These are phyloP conservation scores for Aquanectria penicillioides DNA, from an alignment of 2,329 filamentous ascomycete species.

Conservation along the genomic window DNA sequence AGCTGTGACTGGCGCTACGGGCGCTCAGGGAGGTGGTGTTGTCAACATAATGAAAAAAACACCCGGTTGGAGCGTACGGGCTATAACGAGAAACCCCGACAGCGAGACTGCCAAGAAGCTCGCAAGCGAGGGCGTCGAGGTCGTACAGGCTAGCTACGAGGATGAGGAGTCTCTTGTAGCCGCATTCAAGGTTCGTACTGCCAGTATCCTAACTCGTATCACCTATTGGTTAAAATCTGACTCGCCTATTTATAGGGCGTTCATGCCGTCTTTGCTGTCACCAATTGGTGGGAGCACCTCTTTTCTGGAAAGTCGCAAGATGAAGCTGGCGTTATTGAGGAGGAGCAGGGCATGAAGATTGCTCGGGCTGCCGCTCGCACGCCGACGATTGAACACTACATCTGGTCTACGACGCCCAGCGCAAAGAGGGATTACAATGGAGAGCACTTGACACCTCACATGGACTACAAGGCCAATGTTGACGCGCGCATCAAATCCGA, in stretches of 20 bases:
- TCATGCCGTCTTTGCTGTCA: slow-evolving; percentile 14
- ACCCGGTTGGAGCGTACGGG: slow-evolving; percentile 11
- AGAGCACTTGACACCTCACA: slow-evolving; percentile 17
- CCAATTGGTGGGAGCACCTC: slow-evolving; percentile 20
- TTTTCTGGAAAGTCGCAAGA: slow-evolving; percentile 16
- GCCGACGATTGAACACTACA: slow-evolving; percentile 14
- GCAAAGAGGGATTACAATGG: slow-evolving; percentile 12
- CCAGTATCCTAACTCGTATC: background rate
- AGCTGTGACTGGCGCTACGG: slow-evolving; percentile 9
- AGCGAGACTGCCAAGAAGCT: slow-evolving; percentile 17
- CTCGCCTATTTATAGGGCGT: background rate
- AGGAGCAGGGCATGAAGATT: slow-evolving; percentile 17
- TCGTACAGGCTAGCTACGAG: slow-evolving; percentile 15
- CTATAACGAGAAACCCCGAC: slow-evolving; percentile 5
- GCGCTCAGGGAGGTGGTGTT: slow-evolving; percentile 12
- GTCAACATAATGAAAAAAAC: slow-evolving; percentile 13
- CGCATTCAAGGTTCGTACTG: slow-evolving; percentile 16
- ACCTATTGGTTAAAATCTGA: background rate
- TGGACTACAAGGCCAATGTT: slow-evolving; percentile 24
- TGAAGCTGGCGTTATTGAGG: slow-evolving; percentile 2
- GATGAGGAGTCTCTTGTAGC: slow-evolving; percentile 10
- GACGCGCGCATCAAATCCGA: slow-evolving; percentile 21
- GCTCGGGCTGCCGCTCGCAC: slow-evolving; percentile 15
- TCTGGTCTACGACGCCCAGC: slow-evolving; percentile 17
- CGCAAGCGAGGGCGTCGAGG: slow-evolving; percentile 13